Evolutionary conservation across 306 rosid species (phyloP).

Genomic region (Crataegus laevigata): DNA sequence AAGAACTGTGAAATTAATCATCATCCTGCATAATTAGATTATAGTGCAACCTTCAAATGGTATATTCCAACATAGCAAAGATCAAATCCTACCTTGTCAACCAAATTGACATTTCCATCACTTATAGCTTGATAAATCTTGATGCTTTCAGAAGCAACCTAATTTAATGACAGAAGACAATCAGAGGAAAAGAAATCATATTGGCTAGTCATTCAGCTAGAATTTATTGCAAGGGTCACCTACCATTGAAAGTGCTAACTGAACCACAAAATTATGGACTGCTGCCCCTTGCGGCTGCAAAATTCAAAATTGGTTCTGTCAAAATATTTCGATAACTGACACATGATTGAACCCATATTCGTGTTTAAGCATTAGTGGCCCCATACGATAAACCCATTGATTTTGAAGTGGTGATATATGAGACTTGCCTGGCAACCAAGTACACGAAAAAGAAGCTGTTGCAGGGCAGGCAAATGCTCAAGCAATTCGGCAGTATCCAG

Average conservation of each 20-base stretch:
- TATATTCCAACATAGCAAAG: constrained; percentile 15
- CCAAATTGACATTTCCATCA: constrained; percentile 92
- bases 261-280: constrained; percentile 75
- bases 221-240: constrained; percentile 25
- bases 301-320: background rate
- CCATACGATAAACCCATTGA: background rate
- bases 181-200: constrained; percentile 13
- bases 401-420: background rate
- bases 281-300: constrained; percentile 97
- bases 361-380: background rate
- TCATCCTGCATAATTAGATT: constrained; percentile 21
- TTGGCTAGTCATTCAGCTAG: background rate
- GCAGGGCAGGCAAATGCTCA: constrained; percentile 90
- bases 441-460: constrained; percentile 84
- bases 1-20: constrained; percentile 60
- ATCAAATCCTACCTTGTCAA: constrained; percentile 74
- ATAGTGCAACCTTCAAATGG: constrained; percentile 14
- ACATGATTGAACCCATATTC: background rate
- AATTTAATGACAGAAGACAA: constrained; percentile 17
- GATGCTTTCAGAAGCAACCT: constrained; percentile 93
- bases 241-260: constrained; percentile 85
- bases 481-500: constrained; percentile 81
- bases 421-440: constrained; percentile 78
- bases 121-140: constrained; percentile 95
- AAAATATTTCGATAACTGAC: background rate